Percentiles rank a stretch among this genome's conserved stretches.
These are phyloP conservation scores for Cucurbitaria berberidis DNA, from an alignment of 2,329 filamentous ascomycete genomes.

Conservation along the genomic window DNA sequence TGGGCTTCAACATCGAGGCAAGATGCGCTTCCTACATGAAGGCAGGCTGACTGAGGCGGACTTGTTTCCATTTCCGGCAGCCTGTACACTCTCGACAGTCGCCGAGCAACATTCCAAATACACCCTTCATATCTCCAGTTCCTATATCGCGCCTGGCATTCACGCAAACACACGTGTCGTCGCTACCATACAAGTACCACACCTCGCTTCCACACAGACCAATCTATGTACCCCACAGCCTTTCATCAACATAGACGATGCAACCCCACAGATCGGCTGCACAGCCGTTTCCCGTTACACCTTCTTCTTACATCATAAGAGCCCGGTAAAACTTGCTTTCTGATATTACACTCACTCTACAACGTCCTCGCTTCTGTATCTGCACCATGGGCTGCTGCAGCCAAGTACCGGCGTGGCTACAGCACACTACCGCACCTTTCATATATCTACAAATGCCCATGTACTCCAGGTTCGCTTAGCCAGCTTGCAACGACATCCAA, in stretches of 20 bases:
- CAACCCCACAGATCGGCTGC: neutral
- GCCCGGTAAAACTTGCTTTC: neutral
- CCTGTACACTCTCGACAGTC: neutral
- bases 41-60: neutral
- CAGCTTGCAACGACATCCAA: too few relatives aligned
- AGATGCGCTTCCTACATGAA: neutral
- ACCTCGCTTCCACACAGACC: neutral
- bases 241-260: neutral
- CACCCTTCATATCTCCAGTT: neutral
- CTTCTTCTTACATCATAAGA: neutral
- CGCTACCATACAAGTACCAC: conserved; percentile 3
- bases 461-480: neutral
- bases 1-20: neutral
- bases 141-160: neutral
- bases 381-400: neutral
- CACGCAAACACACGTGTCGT: neutral
- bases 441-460: neutral
- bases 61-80: neutral
- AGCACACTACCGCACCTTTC: neutral
- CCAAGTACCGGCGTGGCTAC: neutral
- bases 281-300: neutral
- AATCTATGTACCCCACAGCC: conserved; percentile 2
- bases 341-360: neutral
- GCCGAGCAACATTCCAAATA: neutral
- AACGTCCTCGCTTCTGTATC: neutral